A percentile compares a stretch with the other conserved stretches of the same genome.
Evolutionary conservation across 2,329 filamentous ascomycete species (phyloP).

Genomic region (Thermomyces lanuginosus): DNA sequence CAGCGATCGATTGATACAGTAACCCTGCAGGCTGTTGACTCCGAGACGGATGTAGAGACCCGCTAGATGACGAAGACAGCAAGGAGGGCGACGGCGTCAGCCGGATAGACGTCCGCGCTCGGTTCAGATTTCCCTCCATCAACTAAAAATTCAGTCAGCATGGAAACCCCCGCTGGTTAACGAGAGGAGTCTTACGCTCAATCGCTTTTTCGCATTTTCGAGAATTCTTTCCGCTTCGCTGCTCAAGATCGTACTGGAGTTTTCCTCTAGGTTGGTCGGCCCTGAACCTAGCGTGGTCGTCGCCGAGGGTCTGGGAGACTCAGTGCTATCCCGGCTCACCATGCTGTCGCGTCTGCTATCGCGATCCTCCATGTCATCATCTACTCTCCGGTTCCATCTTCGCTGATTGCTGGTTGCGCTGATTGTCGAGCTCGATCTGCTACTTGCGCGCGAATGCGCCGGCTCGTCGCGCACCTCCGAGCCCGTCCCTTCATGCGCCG

Average conservation of each 20-base stretch:
- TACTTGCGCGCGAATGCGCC: conserved; percentile 18
- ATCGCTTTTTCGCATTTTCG: conserved; percentile 74
- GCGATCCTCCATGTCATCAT: conserved; percentile 3
- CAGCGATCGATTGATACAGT: conserved; percentile 27
- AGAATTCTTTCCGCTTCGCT: conserved; percentile 77
- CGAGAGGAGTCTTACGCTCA: conserved; percentile 49
- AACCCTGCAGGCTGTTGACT: conserved; percentile 25
- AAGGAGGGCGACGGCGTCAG: conserved; percentile 34
- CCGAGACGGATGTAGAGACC: conserved; percentile 15
- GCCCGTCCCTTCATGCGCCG: not conserved
- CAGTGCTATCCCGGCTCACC: conserved; percentile 5
- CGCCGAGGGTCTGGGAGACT: conserved; percentile 3
- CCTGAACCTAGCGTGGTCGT: conserved; percentile 13
- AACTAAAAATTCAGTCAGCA: conserved; percentile 38
- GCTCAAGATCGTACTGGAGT: conserved; percentile 60
- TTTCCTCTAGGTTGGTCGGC: conserved; percentile 37
- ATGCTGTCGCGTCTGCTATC: conserved; percentile 4
- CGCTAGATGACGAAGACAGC: conserved; percentile 26
- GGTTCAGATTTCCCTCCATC: conserved; percentile 81
- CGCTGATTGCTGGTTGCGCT: conserved; percentile 13
- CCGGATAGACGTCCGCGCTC: conserved; percentile 54
- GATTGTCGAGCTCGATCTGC: conserved; percentile 22
- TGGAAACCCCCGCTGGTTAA: not conserved
- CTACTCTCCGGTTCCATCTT: conserved; percentile 3
- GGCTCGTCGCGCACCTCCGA: conserved; percentile 18